Conservation (phyloP, 2,329 filamentous ascomycete species). For the Trichoderma polysporum region DNA sequence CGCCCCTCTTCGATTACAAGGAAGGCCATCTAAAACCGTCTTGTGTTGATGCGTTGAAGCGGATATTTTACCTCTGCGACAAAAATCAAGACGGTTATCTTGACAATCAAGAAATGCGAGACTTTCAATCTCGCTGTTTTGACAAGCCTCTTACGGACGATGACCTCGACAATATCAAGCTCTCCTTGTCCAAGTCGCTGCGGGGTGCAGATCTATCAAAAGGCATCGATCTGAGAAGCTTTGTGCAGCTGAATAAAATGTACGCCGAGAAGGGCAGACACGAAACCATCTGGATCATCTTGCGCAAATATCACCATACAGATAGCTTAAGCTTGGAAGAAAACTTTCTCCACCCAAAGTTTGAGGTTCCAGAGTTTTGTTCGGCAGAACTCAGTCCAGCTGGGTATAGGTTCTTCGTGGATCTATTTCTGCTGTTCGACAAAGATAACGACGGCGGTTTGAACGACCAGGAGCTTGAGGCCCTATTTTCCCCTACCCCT, state of each 20-base stretch:
- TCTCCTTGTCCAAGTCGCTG: slow-evolving; percentile 71
- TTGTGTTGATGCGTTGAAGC: slow-evolving; percentile 78
- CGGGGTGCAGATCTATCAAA: slow-evolving; percentile 61
- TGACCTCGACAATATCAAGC: slow-evolving; percentile 88
- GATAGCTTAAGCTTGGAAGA: slow-evolving; percentile 92
- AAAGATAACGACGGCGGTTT: slow-evolving; percentile 96
- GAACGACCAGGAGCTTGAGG: slow-evolving; percentile 79
- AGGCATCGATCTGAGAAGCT: slow-evolving; percentile 80
- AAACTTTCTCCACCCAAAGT: slow-evolving; percentile 85
- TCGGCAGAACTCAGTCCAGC: slow-evolving; percentile 92
- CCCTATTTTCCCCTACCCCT: slow-evolving; percentile 89
- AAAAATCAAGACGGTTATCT: slow-evolving; percentile 93
- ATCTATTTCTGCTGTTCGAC: slow-evolving; percentile 91
- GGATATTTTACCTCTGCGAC: slow-evolving; percentile 95
- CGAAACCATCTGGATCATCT: slow-evolving; percentile 97
- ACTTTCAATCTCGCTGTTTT: slow-evolving; percentile 90
- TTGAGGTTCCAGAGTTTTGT: slow-evolving; percentile 88
- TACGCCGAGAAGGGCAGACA: slow-evolving; percentile 97
- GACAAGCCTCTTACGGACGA: slow-evolving; percentile 78
- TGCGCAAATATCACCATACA: slow-evolving; percentile 93
- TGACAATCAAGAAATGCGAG: slow-evolving; percentile 84
- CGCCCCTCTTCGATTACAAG: slow-evolving; percentile 94
- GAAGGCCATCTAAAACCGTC: slow-evolving; percentile 85
- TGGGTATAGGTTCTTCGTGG: slow-evolving; percentile 96
- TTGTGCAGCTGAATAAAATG: slow-evolving; percentile 88